A percentile compares a stretch with the other conserved stretches of the same genome.
These are phyloP conservation scores for Claviceps maximensis DNA, from an alignment of 2,329 filamentous ascomycete genomes.

Conservation along the genomic window DNA sequence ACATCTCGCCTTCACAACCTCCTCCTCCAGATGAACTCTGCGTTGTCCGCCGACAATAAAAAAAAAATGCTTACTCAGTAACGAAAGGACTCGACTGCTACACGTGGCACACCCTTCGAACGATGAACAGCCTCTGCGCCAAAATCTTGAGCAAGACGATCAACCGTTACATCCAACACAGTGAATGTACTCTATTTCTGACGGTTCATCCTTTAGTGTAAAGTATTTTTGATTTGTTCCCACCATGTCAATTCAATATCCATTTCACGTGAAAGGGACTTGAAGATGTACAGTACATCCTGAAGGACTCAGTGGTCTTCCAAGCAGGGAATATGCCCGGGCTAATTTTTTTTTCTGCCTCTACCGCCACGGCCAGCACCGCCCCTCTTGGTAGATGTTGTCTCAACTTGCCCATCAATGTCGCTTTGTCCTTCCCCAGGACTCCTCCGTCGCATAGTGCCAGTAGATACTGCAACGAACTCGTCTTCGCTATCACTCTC, in stretches of 20 bases:
- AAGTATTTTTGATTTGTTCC: background rate
- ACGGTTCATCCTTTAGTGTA: background rate
- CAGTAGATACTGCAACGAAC: slow-evolving; percentile 51
- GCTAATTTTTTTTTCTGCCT: slow-evolving; percentile 24
- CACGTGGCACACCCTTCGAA: background rate
- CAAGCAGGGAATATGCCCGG: background rate
- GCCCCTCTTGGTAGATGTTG: slow-evolving; percentile 26
- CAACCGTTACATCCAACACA: background rate
- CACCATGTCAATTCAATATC: background rate
- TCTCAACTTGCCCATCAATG: slow-evolving; percentile 36
- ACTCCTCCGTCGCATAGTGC: slow-evolving; percentile 79
- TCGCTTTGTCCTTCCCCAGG: slow-evolving; percentile 60
- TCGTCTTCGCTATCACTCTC: slow-evolving; percentile 96
- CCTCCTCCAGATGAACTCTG: background rate
- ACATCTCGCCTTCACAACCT: background rate
- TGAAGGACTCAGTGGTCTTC: background rate
- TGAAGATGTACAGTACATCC: background rate
- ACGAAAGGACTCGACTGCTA: background rate
- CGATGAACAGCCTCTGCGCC: background rate
- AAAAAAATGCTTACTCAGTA: background rate
- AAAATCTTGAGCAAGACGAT: background rate
- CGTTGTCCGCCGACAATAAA: background rate
- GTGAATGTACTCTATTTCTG: background rate
- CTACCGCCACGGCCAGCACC: slow-evolving; percentile 22
- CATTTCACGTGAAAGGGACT: background rate